Percentiles rank a stretch among this genome's conserved stretches.
These are phyloP conservation scores for Fusarium nanum DNA, from an alignment of 2,329 filamentous ascomycete species.

Conservation along the genomic window DNA sequence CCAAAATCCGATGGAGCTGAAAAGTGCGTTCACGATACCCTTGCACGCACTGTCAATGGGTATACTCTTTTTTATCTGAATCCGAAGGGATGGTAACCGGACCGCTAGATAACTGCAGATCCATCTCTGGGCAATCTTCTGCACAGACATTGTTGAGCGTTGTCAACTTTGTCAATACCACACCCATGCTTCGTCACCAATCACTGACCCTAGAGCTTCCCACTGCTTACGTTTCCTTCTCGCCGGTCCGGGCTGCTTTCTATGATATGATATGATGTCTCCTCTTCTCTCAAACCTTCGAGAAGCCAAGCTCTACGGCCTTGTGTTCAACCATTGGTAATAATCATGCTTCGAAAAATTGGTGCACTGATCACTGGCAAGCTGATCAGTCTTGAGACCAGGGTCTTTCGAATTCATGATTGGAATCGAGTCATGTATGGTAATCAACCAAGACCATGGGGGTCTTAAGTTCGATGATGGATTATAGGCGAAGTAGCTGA, in stretches of 20 bases:
- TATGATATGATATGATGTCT: not conserved
- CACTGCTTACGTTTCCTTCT: not conserved
- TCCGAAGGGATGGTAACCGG: slow-evolving; percentile 41
- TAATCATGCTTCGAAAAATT: not conserved
- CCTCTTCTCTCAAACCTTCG: not conserved
- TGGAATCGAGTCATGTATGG: not conserved
- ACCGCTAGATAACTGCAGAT: slow-evolving; percentile 38
- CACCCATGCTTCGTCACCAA: slow-evolving; percentile 17
- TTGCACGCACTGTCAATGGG: slow-evolving; percentile 12
- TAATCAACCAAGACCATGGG: not conserved
- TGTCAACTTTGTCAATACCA: not conserved
- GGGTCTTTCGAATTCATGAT: not conserved
- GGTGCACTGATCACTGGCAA: not conserved
- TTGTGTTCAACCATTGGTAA: not conserved
- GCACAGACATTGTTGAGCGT: slow-evolving; percentile 18
- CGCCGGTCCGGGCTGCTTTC: not conserved
- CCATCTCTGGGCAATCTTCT: slow-evolving; percentile 24
- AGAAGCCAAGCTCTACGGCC: not conserved
- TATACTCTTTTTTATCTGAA: slow-evolving; percentile 19
- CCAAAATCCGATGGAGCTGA: slow-evolving; percentile 33
- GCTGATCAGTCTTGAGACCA: not conserved
- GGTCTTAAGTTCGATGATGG: slow-evolving; percentile 1
- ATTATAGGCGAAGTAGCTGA: slow-evolving; percentile 19
- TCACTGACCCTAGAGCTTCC: not conserved
- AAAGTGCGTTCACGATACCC: slow-evolving; percentile 25